Percentiles rank a stretch among this genome's conserved stretches.
phyloP scores from a whole-genome alignment of 225 moss, liverwort and hornwort genomes.

The Neckera pumila region DNA sequence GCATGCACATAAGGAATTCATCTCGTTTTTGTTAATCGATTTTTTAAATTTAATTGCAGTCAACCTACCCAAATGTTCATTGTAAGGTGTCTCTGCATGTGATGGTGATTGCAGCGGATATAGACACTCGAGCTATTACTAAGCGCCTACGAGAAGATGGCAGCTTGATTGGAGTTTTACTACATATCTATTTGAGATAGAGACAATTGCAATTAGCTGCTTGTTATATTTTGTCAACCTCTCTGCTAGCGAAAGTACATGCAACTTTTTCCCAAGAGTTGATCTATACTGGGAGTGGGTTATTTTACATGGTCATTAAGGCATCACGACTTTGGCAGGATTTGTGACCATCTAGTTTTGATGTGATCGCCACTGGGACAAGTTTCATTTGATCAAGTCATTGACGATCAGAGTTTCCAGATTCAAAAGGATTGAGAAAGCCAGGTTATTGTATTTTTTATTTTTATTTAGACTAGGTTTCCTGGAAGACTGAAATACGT shows the following conservation, averaged over 20 bases:
- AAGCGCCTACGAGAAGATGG: conserved; percentile 62
- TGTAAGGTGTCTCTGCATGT: background rate
- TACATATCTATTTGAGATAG: background rate
- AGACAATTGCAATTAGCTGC: background rate
- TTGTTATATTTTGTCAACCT: background rate
- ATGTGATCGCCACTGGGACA: background rate
- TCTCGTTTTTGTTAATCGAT: background rate
- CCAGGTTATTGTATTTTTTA: background rate
- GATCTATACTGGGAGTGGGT: background rate
- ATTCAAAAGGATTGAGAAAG: background rate
- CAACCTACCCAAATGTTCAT: background rate
- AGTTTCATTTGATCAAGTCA: background rate
- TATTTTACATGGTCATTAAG: background rate
- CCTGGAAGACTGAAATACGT: background rate
- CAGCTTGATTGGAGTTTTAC: conserved; percentile 67
- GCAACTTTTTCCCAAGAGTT: background rate
- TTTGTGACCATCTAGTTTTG: background rate
- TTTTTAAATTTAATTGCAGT: background rate
- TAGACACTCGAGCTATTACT: conserved; percentile 70
- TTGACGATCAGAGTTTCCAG: background rate
- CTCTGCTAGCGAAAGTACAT: background rate
- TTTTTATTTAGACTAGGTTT: background rate
- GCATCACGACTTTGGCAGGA: background rate
- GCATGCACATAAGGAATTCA: background rate
- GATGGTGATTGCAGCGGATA: conserved; percentile 41